These are phyloP conservation scores for Raphanus hybrid DNA, from an alignment of 441 rosid species.

Conservation along the genomic window DNA sequence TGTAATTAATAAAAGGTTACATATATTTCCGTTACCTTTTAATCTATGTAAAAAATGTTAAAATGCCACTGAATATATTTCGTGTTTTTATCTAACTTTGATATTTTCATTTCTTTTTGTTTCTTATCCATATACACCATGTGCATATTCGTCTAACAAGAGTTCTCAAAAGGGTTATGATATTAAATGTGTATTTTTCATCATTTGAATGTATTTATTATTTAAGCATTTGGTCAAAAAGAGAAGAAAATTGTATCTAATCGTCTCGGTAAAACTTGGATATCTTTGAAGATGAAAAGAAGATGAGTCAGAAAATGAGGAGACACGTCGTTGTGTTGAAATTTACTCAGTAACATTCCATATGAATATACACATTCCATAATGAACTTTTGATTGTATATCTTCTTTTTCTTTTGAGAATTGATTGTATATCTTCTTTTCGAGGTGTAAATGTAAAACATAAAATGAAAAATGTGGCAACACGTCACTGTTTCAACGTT, in stretches of 20 bases:
- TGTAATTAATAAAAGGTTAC: too few relatives aligned
- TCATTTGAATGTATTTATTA: background rate
- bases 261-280: background rate
- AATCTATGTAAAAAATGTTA: too few relatives aligned
- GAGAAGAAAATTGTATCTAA: background rate
- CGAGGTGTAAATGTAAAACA: background rate
- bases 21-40: too few relatives aligned
- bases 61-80: background rate
- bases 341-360: background rate
- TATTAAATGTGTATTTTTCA: too few relatives aligned
- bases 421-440: background rate
- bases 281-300: background rate
- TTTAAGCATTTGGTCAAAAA: background rate
- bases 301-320: background rate
- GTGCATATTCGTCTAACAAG: constrained; percentile 13
- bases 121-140: background rate
- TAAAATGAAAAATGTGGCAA: constrained; percentile 25
- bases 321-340: background rate
- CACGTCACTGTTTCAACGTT: constrained; percentile 19
- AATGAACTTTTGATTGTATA: background rate
- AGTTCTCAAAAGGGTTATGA: too few relatives aligned
- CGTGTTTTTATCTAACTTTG: background rate
- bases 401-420: too few relatives aligned
- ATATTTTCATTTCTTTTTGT: too few relatives aligned
- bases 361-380: background rate